Evolutionary conservation across 2,329 filamentous ascomycete species (phyloP).

Genomic region (Chalara sp.): DNA sequence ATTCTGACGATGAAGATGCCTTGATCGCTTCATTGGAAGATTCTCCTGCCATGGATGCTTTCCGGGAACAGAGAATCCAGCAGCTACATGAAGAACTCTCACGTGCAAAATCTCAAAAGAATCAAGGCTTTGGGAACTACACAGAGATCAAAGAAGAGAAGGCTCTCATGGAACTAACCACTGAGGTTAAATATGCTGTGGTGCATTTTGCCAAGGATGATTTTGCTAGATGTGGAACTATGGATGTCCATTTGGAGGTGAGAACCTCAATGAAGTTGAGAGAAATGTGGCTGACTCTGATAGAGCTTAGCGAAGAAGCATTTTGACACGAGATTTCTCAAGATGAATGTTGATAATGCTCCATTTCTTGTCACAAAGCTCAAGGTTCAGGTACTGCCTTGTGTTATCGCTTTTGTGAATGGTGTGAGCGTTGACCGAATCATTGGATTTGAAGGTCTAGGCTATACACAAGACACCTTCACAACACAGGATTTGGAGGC

Average conservation of each 20-base stretch:
- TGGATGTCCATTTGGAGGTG: conserved; percentile 33
- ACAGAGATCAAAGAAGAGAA: conserved; percentile 52
- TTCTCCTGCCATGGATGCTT: conserved; percentile 42
- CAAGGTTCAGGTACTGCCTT: conserved; percentile 50
- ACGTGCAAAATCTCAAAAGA: conserved; percentile 43
- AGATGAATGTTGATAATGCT: conserved; percentile 52
- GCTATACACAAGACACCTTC: conserved; percentile 44
- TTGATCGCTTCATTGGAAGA: conserved; percentile 50
- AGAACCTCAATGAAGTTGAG: background rate
- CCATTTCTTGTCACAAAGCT: conserved; percentile 52
- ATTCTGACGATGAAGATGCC: conserved; percentile 48
- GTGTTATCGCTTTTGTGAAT: conserved; percentile 49
- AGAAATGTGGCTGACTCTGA: conserved; percentile 1
- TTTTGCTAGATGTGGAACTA: conserved; percentile 33
- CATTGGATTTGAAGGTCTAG: conserved; percentile 51
- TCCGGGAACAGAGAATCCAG: conserved; percentile 50
- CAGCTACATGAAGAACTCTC: conserved; percentile 49
- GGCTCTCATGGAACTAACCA: conserved; percentile 41
- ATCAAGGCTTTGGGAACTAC: conserved; percentile 44
- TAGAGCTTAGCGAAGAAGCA: conserved; percentile 46
- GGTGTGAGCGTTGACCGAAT: conserved; percentile 48
- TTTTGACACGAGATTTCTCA: conserved; percentile 50
- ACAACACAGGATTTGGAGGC: conserved; percentile 46
- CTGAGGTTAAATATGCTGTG: conserved; percentile 30
- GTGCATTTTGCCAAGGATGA: conserved; percentile 36